Base-by-base conservation (phyloP, 129 eudicot species). In the Chrysanthemum makinoi region DNA sequence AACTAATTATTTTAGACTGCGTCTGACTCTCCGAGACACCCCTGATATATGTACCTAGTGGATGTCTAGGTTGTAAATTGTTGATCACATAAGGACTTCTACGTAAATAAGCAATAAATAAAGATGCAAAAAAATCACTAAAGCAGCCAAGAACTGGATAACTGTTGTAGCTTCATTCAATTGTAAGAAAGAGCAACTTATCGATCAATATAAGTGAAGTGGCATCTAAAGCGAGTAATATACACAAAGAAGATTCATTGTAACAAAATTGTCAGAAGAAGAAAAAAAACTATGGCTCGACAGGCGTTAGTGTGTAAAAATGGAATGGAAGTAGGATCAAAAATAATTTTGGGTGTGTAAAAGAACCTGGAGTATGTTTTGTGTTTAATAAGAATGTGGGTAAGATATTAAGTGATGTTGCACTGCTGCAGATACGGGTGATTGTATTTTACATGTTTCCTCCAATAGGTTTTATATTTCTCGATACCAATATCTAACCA, bases 351-450 rank as follows among this genome's bases (percentile, higher is more conserved):
- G 57, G 60, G 18, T 17, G 54, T 47, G 53, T 55, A 56, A 39
- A 30, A 46, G n/a, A 47, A 65, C 52, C 14, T 20, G 56, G n/a
- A 57, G 26, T 44, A 57, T n/a, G 49, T 30, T 53, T 43, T 44
- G 72, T 62, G 58, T 54, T 16, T 16, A 18, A 24, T 80, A 75
- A 70, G 65, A 47, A 48, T 70, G 9, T 57, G 68, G 44, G 16
- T 57, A 16, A 12, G 44, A 57, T 69, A 58, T 77, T 80, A 76
- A 67, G 80, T 81, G 77, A 86, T 80, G 70, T 94, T 94, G 84
- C 99, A 95, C 56, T 86, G 96, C 73, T 88, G 99, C 75, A 95
- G 68, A 75, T 82, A 84, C 5, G 96, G 99, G 80, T 88, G 88
- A 48, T 83, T 82, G 66, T 62, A 90, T 7, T 86, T 78, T 62